A percentile compares a stretch with the other conserved stretches of the same genome.
phyloP scores from a whole-genome alignment of 441 rosid species.

The Sinapis alba region DNA sequence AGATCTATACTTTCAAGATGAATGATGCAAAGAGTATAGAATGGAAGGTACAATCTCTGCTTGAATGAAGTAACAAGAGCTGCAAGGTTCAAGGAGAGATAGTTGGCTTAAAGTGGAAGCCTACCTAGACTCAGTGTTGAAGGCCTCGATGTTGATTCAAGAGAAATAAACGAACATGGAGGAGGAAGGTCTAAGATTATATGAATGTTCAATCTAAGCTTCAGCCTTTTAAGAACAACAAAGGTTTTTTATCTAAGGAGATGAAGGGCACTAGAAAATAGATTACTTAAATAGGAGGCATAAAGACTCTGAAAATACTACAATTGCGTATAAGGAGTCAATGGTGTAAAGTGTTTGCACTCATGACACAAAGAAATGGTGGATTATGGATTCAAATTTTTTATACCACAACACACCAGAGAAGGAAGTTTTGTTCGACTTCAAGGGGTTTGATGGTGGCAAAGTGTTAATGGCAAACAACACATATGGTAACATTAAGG shows the following conservation, averaged over 20 bases:
- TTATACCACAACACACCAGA: background rate
- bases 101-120: background rate
- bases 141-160: background rate
- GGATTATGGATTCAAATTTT: background rate
- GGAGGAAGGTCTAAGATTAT: background rate
- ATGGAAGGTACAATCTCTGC: background rate
- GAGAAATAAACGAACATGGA: background rate
- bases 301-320: background rate
- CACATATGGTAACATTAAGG: background rate
- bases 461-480: background rate
- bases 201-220: background rate
- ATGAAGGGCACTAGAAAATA: background rate
- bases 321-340: background rate
- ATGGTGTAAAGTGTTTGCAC: background rate
- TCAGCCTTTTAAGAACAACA: background rate
- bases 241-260: background rate
- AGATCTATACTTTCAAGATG: too few relatives aligned
- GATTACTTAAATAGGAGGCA: background rate
- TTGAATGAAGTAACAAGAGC: background rate
- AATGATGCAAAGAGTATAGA: background rate
- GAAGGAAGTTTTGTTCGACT: background rate
- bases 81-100: background rate
- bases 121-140: background rate
- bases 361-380: background rate
- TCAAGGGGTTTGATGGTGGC: background rate